These are phyloP conservation scores for Populus trichocarpa DNA, from an alignment of 441 rosid genomes.

Conservation along the genomic window DNA sequence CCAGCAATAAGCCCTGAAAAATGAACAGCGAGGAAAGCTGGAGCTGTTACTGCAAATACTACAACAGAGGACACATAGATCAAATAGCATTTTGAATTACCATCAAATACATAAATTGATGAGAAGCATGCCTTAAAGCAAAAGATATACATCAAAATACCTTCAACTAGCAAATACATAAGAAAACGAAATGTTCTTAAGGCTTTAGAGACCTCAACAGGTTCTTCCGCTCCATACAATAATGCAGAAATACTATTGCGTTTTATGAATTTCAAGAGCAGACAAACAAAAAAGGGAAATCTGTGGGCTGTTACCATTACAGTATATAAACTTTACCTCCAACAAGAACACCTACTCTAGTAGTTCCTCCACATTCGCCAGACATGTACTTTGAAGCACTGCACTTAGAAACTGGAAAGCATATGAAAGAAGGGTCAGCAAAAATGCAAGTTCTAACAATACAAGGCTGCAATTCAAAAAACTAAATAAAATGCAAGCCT, in stretches of 20 bases:
- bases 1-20: slow-evolving; percentile 58
- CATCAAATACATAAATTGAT: background rate
- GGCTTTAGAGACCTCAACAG: background rate
- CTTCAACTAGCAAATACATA: background rate
- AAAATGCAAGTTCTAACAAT: background rate
- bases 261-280: background rate
- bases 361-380: slow-evolving; percentile 47
- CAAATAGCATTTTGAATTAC: background rate
- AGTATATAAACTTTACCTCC: slow-evolving; percentile 48
- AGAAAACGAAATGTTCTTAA: background rate
- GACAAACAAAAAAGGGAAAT: background rate
- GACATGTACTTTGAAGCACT: slow-evolving; percentile 34
- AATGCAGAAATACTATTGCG: background rate
- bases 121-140: background rate
- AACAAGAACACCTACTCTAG: slow-evolving; percentile 45
- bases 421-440: slow-evolving; percentile 8
- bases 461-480: background rate
- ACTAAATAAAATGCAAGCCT: too few relatives aligned
- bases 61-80: background rate
- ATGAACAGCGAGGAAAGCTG: slow-evolving; percentile 6
- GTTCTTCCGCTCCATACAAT: background rate
- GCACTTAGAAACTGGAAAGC: slow-evolving; percentile 41
- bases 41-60: background rate
- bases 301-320: background rate
- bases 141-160: background rate